These are phyloP conservation scores for Trametes coccinea DNA, from an alignment of 768 basidiomycete species.

Conservation along the genomic window DNA sequence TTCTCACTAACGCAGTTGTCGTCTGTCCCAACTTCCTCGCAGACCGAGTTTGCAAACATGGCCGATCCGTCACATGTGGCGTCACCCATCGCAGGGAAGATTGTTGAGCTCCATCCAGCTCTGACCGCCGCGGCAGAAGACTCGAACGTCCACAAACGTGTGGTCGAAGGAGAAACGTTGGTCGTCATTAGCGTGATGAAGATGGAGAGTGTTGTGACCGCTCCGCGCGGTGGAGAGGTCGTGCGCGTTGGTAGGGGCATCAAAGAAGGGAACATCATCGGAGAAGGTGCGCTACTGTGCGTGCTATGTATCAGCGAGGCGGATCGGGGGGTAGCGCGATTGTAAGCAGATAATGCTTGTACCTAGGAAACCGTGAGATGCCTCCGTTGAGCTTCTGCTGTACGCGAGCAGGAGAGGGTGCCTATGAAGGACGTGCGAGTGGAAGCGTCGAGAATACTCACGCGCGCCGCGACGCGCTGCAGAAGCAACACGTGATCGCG, in stretches of 20 bases:
- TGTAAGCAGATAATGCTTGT: neutral
- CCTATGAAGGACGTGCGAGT: neutral
- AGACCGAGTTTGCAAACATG: conserved; percentile 17
- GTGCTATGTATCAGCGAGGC: neutral
- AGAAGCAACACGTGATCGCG: conserved; percentile 17
- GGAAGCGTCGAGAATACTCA: conserved; percentile 10
- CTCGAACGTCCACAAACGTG: neutral
- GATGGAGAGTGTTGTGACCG: conserved; percentile 21
- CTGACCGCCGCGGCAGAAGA: neutral
- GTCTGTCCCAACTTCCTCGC: neutral
- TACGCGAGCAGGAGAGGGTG: neutral
- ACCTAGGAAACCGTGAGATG: no score
- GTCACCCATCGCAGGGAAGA: conserved; percentile 19
- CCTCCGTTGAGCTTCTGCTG: no score
- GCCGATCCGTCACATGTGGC: conserved; percentile 11
- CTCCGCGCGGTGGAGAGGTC: conserved; percentile 5
- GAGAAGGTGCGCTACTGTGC: conserved; percentile 17
- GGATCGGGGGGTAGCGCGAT: neutral
- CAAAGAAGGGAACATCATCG: conserved; percentile 14
- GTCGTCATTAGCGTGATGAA: conserved; percentile 21
- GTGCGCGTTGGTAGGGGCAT: conserved; percentile 13
- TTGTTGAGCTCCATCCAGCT: conserved; percentile 21
- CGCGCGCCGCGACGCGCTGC: conserved; percentile 19
- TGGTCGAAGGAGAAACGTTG: conserved; percentile 11
- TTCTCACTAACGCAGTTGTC: conserved; percentile 15